A percentile compares a stretch with the other conserved stretches of the same genome.
These are phyloP conservation scores for Populus davidiana DNA, from an alignment of 345 rosid genomes.

Conservation along the genomic window DNA sequence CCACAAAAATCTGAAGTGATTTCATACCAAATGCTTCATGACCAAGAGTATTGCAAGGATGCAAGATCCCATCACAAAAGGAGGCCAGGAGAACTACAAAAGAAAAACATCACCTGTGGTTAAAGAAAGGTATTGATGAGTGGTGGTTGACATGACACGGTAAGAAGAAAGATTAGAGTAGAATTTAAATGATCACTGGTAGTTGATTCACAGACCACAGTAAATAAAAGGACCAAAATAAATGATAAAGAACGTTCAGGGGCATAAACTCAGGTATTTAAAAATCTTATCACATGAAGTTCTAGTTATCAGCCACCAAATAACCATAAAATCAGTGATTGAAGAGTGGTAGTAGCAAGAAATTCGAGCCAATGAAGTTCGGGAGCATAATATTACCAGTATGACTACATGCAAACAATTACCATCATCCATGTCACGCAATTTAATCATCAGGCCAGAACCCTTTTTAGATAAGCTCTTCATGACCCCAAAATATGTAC, in stretches of 20 bases:
- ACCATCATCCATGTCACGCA: neutral
- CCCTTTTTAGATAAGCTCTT: neutral
- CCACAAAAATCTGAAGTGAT: constrained; percentile 7
- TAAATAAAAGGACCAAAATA: neutral
- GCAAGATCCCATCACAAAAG: constrained; percentile 90
- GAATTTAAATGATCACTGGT: neutral
- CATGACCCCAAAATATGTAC: neutral
- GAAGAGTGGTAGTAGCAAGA: neutral
- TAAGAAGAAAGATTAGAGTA: too few species aligned
- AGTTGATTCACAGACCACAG: constrained; percentile 4
- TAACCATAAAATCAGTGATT: neutral
- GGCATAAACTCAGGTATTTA: neutral
- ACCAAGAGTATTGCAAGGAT: constrained; percentile 73
- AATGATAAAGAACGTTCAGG: constrained; percentile 5
- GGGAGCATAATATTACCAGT: neutral
- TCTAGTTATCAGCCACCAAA: neutral
- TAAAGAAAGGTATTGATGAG: constrained; percentile 43
- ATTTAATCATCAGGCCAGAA: neutral
- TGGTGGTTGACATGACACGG: constrained; percentile 10
- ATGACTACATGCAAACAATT: neutral
- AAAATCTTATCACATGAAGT: constrained; percentile 6
- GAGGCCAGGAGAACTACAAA: constrained; percentile 99
- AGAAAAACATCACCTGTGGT: constrained; percentile 56
- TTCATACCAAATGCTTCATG: constrained; percentile 88
- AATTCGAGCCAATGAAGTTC: neutral